phyloP scores from a whole-genome alignment of 805 yeast species.

The Candida sakaeoensis region DNA sequence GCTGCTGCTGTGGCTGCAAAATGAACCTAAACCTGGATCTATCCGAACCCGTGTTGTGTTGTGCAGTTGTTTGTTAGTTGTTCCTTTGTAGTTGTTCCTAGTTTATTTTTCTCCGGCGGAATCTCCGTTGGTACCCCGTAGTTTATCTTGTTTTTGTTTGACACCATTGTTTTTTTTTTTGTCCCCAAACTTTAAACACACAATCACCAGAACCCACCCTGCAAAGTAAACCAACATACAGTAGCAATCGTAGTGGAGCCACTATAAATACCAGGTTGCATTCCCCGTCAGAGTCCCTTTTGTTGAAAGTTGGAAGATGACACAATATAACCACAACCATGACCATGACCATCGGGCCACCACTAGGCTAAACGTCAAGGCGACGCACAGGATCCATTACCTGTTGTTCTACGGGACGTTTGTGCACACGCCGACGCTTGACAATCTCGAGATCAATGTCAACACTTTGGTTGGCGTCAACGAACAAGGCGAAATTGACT shows the following conservation, averaged over 20 bases:
- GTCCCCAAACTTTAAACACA: background rate
- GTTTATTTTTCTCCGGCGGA: too few relatives aligned
- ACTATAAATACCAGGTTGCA: slow-evolving; percentile 3
- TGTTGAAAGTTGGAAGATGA: too few relatives aligned
- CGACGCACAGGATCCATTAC: slow-evolving; percentile 19
- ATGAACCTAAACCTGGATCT: too few relatives aligned
- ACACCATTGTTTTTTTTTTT: background rate
- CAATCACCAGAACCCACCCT: too few relatives aligned
- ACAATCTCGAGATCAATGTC: slow-evolving; percentile 51
- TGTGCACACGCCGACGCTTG: slow-evolving; percentile 65
- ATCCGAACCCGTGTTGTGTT: too few relatives aligned
- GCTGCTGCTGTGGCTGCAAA: too few relatives aligned
- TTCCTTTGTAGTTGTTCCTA: too few relatives aligned
- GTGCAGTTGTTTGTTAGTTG: background rate
- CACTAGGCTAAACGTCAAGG: slow-evolving; percentile 9
- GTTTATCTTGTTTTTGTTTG: too few relatives aligned
- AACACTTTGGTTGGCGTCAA: slow-evolving; percentile 64
- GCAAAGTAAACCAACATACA: too few relatives aligned
- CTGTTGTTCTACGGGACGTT: slow-evolving; percentile 66
- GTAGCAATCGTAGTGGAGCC: too few relatives aligned
- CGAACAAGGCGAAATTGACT: slow-evolving; percentile 49
- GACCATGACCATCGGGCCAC: slow-evolving; percentile 2
- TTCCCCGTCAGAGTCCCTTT: too few relatives aligned
- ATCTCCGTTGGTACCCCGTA: background rate
- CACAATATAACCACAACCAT: too few relatives aligned